phyloP scores from a whole-genome alignment of 176 grass and related monocot species.

The Otatea glauca region DNA sequence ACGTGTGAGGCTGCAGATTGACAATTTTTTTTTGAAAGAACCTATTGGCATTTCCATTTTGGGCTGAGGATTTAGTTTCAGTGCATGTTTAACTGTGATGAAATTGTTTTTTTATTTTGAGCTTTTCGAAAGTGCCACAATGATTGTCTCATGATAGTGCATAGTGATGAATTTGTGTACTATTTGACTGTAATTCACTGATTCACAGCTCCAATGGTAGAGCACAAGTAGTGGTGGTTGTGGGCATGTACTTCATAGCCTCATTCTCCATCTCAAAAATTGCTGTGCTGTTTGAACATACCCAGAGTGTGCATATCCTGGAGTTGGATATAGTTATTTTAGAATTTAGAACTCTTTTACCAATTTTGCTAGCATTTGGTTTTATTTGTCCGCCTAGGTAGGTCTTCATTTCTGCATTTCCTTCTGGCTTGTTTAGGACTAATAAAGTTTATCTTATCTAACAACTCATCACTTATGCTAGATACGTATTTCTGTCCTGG shows the following conservation, averaged over 20 bases:
- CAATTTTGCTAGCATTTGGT: constrained; percentile 22
- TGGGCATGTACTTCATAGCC: not conserved
- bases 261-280: not conserved
- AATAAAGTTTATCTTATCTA: not conserved
- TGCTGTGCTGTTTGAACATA: not conserved
- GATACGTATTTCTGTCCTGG: constrained; percentile 86
- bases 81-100: not conserved
- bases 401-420: not conserved
- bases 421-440: constrained; percentile 13
- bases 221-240: not conserved
- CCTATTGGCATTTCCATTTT: constrained; percentile 9
- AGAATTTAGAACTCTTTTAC: constrained; percentile 9
- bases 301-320: constrained; percentile 1
- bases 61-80: constrained; percentile 8
- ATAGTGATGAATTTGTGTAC: not conserved
- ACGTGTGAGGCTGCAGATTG: not conserved
- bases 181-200: not conserved
- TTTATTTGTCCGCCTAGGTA: not conserved
- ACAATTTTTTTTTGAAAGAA: not conserved
- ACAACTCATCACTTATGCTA: constrained; percentile 44
- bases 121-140: not conserved
- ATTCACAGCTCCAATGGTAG: not conserved
- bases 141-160: not conserved
- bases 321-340: constrained; percentile 1
- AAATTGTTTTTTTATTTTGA: not conserved